phyloP scores from a whole-genome alignment of 169 alveolate species.

The Plasmodium gonderi region DNA sequence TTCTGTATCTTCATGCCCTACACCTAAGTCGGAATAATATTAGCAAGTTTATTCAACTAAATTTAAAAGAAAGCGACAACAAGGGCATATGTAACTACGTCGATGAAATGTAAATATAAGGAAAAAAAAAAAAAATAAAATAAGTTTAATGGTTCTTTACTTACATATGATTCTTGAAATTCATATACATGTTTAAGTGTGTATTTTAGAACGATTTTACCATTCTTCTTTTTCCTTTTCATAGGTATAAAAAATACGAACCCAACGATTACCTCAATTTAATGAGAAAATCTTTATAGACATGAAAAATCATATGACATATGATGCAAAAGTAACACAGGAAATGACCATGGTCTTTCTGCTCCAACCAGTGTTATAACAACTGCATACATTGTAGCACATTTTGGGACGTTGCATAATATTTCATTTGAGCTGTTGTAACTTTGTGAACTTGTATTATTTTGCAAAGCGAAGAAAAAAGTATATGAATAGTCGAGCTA shows the following conservation, averaged over 20 bases:
- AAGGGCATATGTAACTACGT: constrained; percentile 10
- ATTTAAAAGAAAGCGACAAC: background rate
- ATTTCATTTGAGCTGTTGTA: background rate
- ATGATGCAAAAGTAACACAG: background rate
- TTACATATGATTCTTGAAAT: background rate
- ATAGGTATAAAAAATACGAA: constrained; percentile 38
- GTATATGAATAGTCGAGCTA: no score
- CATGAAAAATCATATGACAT: background rate
- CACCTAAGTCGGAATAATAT: constrained; percentile 46
- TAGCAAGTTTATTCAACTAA: constrained; percentile 26
- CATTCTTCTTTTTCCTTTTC: background rate
- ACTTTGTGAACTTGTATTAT: no score
- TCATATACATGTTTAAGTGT: background rate
- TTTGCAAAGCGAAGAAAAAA: no score
- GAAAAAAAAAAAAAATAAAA: background rate
- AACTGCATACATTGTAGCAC: background rate
- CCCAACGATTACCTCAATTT: constrained; percentile 24
- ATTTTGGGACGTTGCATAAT: background rate
- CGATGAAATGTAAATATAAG: constrained; percentile 19
- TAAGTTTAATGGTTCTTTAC: background rate
- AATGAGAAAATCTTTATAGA: constrained; percentile 2
- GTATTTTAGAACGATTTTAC: background rate
- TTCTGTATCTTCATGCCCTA: constrained; percentile 34
- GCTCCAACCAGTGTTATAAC: background rate
- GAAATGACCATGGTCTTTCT: background rate